Percentiles rank a stretch among this genome's conserved stretches.
phyloP scores from a whole-genome alignment of 2,329 filamentous ascomycete genomes.

The Herpotrichia juniperi region DNA sequence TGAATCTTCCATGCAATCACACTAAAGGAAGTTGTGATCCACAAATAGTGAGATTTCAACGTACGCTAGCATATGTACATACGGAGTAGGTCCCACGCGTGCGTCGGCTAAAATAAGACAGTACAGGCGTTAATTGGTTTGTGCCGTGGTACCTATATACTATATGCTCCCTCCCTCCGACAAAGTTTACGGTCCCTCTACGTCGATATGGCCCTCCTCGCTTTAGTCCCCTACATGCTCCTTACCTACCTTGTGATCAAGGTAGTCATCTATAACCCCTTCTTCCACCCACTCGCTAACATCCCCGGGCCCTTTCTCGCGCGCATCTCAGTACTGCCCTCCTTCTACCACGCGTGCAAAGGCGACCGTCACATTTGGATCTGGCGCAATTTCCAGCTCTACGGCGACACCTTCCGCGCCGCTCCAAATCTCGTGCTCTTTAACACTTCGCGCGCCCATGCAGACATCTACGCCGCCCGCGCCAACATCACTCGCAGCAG shows the following conservation, averaged over 20 bases:
- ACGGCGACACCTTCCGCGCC: constrained; percentile 18
- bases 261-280: constrained; percentile 11
- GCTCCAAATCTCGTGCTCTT: constrained; percentile 61
- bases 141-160: too few relatives aligned
- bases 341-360: constrained; percentile 19
- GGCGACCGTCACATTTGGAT: constrained; percentile 20
- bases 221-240: too few relatives aligned
- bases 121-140: too few relatives aligned
- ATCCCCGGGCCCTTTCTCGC: constrained; percentile 12
- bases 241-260: too few relatives aligned
- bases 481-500: constrained; percentile 13
- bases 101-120: too few relatives aligned
- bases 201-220: too few relatives aligned
- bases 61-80: too few relatives aligned
- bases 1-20: too few relatives aligned
- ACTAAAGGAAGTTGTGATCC: too few relatives aligned
- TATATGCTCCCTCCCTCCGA: background rate
- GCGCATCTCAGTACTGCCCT: constrained; percentile 9
- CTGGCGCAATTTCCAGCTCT: constrained; percentile 16
- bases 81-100: too few relatives aligned
- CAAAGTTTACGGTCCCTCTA: too few relatives aligned
- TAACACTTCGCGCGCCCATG: constrained; percentile 62
- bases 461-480: constrained; percentile 8
- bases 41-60: too few relatives aligned
- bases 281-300: constrained; percentile 17